Evolutionary conservation across 495 filamentous ascomycete species (phyloP).

Genomic region (Hypoxylon cercidicola): DNA sequence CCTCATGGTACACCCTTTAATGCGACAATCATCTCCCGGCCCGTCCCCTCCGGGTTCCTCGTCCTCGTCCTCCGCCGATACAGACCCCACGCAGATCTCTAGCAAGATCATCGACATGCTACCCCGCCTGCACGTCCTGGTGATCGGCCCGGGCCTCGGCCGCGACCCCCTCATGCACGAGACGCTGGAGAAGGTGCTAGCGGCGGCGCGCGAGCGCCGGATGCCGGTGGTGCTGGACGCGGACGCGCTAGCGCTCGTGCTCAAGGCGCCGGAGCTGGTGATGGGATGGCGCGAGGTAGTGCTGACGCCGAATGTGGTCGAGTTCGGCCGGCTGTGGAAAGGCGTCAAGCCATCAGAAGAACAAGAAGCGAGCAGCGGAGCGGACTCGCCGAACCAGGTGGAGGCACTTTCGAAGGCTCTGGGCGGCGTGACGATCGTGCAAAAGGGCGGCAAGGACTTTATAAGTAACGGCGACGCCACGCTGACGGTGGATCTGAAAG

Average conservation of each 20-base stretch:
- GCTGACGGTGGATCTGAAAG: slow-evolving; percentile 75
- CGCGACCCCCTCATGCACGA: slow-evolving; percentile 90
- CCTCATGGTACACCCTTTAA: slow-evolving; percentile 96
- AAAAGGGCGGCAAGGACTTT: slow-evolving; percentile 88
- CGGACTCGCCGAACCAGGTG: slow-evolving; percentile 67
- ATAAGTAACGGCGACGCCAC: slow-evolving; percentile 85
- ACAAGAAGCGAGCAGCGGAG: slow-evolving; percentile 54
- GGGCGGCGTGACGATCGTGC: slow-evolving; percentile 88
- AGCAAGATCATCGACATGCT: slow-evolving; percentile 82
- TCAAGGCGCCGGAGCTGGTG: slow-evolving; percentile 78
- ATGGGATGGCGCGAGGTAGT: slow-evolving; percentile 85
- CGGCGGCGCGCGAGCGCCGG: slow-evolving; percentile 74
- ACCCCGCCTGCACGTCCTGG: slow-evolving; percentile 86
- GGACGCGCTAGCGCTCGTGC: slow-evolving; percentile 83
- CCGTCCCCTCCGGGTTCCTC: not conserved
- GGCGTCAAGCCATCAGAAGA: slow-evolving; percentile 64
- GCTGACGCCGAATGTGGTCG: slow-evolving; percentile 92
- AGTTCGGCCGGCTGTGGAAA: slow-evolving; percentile 84
- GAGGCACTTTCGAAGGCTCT: slow-evolving; percentile 78
- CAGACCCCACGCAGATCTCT: slow-evolving; percentile 67
- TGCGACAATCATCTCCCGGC: slow-evolving; percentile 62
- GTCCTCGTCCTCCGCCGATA: slow-evolving; percentile 57
- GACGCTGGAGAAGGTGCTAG: slow-evolving; percentile 81
- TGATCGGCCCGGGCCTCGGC: slow-evolving; percentile 92
- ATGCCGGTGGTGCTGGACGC: slow-evolving; percentile 93